Conservation (phyloP, 164 flowering plant species). For the Berberis vulgaris region DNA sequence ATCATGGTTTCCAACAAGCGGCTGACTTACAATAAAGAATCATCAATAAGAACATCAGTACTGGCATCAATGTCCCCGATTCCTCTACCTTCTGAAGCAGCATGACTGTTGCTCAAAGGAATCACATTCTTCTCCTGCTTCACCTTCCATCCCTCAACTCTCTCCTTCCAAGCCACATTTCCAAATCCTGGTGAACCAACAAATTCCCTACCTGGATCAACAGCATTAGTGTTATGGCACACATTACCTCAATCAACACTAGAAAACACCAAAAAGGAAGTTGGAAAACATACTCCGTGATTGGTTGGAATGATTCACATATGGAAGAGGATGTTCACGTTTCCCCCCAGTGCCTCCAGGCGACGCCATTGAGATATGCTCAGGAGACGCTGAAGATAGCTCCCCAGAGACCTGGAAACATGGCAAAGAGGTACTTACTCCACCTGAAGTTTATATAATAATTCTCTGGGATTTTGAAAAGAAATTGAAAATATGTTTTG, state of each 20-base stretch:
- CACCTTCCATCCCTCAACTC: slow-evolving; percentile 53
- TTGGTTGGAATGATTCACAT: slow-evolving; percentile 32
- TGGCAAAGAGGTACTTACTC: neutral
- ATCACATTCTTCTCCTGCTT: slow-evolving; percentile 44
- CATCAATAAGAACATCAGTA: slow-evolving; percentile 25
- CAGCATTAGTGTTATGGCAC: slow-evolving; percentile 35
- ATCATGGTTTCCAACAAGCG: neutral
- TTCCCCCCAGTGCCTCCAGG: slow-evolving; percentile 47
- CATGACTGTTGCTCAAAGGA: slow-evolving; percentile 49
- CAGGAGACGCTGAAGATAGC: slow-evolving; percentile 85
- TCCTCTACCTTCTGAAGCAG: slow-evolving; percentile 69
- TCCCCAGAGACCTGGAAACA: slow-evolving; percentile 68
- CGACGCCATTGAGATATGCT: slow-evolving; percentile 67
- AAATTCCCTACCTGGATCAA: slow-evolving; percentile 70
- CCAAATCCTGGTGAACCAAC: slow-evolving; percentile 59
- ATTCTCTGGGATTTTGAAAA: no score
- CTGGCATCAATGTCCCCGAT: slow-evolving; percentile 32
- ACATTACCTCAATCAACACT: neutral
- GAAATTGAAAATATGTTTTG: no score
- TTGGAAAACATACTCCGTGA: slow-evolving; percentile 26
- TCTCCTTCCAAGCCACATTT: slow-evolving; percentile 59
- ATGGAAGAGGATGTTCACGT: slow-evolving; percentile 39
- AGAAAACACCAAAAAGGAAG: neutral
- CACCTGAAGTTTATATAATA: neutral
- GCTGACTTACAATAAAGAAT: slow-evolving; percentile 29